Evolutionary conservation across 805 yeast genomes (phyloP).

Genomic region (Scheffersomyces amazonensis): DNA sequence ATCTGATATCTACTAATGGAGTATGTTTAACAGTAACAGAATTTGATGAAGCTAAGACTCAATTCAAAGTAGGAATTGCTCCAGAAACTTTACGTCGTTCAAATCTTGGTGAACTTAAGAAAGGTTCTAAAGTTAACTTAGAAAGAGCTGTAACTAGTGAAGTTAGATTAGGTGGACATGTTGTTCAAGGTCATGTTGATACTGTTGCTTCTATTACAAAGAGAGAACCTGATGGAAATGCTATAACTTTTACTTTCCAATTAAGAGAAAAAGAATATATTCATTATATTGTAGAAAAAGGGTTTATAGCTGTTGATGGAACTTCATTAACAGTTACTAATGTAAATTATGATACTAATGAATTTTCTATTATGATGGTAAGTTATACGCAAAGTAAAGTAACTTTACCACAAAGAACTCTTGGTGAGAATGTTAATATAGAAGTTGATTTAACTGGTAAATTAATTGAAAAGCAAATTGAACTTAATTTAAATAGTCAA

Average conservation of each 20-base stretch:
- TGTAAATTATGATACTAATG: constrained; percentile 56
- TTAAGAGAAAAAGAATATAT: constrained; percentile 60
- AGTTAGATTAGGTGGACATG: constrained; percentile 92
- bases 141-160: constrained; percentile 89
- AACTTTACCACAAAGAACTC: constrained; percentile 59
- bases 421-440: constrained; percentile 72
- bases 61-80: constrained; percentile 86
- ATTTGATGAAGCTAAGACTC: constrained; percentile 45
- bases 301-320: constrained; percentile 91
- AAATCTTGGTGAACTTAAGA: constrained; percentile 59
- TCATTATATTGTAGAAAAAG: constrained; percentile 88
- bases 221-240: constrained; percentile 63
- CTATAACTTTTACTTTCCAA: constrained; percentile 72
- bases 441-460: constrained; percentile 97
- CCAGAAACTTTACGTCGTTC: constrained; percentile 89
- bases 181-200: constrained; percentile 97
- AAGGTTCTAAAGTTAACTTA: constrained; percentile 69
- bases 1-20: constrained; percentile 88
- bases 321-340: constrained; percentile 84
- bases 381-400: constrained; percentile 87
- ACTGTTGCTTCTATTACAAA: constrained; percentile 69
- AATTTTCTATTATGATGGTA: constrained; percentile 86
- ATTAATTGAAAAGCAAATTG: constrained; percentile 83
- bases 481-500: constrained; percentile 52
- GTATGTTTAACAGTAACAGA: constrained; percentile 90